These are phyloP conservation scores for Blastomyces parvus DNA, from an alignment of 2,329 filamentous ascomycete species.

Conservation along the genomic window DNA sequence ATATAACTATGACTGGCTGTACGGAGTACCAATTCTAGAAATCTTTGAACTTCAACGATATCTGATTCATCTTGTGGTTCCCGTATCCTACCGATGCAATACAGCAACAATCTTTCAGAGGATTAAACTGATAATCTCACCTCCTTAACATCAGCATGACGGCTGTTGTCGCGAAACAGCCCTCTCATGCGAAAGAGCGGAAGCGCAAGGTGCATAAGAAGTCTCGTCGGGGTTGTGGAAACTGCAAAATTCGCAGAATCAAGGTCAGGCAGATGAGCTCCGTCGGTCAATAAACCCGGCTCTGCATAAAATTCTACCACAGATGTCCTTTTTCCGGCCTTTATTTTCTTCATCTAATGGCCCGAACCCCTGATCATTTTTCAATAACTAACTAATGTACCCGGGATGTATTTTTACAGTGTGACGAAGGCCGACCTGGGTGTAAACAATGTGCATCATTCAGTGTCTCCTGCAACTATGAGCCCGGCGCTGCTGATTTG, in stretches of 20 bases:
- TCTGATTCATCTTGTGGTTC: background rate
- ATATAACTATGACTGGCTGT: background rate
- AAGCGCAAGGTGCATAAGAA: conserved; percentile 2
- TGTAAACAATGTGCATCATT: background rate
- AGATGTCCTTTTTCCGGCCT: too few species aligned
- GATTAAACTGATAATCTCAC: background rate
- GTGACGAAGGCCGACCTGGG: background rate
- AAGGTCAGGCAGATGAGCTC: background rate
- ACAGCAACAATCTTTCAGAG: background rate
- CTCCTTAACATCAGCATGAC: background rate
- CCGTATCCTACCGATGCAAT: background rate
- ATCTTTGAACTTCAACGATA: background rate
- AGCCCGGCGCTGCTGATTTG: background rate
- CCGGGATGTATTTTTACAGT: background rate
- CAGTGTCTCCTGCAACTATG: conserved; percentile 5
- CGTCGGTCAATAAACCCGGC: background rate
- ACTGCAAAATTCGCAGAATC: conserved; percentile 1
- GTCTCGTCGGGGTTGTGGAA: conserved; percentile 1
- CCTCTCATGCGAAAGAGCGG: background rate
- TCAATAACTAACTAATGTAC: background rate
- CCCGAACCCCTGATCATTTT: too few species aligned
- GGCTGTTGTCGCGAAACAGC: background rate
- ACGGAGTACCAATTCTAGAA: background rate
- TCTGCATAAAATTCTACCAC: background rate
- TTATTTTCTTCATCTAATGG: background rate